Evolutionary conservation across 192 early-diverging fungal species (phyloP), one percentile per base, ranked within the genome.

Genomic region (Linderina pennispora): DNA sequence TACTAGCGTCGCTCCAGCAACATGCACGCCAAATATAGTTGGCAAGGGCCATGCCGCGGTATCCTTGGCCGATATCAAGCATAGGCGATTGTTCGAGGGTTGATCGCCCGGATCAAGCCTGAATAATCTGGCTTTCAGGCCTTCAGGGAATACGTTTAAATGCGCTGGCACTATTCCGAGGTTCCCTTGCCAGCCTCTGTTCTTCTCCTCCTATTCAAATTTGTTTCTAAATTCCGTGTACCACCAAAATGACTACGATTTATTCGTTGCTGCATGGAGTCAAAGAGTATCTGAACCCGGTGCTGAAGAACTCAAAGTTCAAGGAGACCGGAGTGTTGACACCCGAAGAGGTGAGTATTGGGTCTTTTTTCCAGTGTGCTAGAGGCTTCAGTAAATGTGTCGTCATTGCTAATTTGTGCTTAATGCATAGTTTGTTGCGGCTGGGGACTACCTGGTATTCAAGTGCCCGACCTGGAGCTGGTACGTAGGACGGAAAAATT

Each of bases 381-480:
- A 40, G n/a, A n/a, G 16, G 21, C 21, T 40, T 5, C 5, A 17
- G 5, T 40, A 5, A 40, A 20, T 40, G 38, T 23, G 4, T 40
- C 18, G 3, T 3, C 15, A 31, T 20, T 19, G 36, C 8, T 54
- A 40, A 56, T 45, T 52, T 32, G 37, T 34, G 34, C 14, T 10
- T 2, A 4, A 39, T 21, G 6, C 65, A 48, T 72, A 72, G 87
- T 99, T 97, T 77, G 84, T 94, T 40, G 81, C 84, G 23, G 94
- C 94, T 4, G 97, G 97, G 23, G 97, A 99, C 64, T 97, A 92
- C 56, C 83, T 99, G 37, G 92, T 95, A 13, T 94, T 84, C 76
- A 97, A 99, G 62, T 99, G 97, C 59, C 94, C 94, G 10, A 99
- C 97, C 10, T 99, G 97, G 97, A 76, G 76, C 45, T 99, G 97